Base-by-base conservation (phyloP, 345 rosid species). In the Crucihimalaya himalaica region DNA sequence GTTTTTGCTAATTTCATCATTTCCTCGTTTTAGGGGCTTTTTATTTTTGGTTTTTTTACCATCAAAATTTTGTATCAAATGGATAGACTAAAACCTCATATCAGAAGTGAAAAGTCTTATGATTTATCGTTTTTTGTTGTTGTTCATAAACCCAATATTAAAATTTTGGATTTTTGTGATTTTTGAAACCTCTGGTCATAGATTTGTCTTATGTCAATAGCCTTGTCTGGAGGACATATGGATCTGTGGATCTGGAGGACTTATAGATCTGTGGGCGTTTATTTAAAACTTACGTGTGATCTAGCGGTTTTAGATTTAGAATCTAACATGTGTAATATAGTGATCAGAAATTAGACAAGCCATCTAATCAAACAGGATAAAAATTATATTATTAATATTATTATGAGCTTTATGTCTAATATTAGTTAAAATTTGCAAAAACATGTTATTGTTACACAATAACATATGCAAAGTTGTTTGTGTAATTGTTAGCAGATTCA, bases 31-130 rank as follows among this genome's bases (percentile, higher is more conserved):
- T 15, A 34, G 48, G 54, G 45, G 34, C 2, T 70, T 58, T 47
- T 42, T 40, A 5, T 37, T 37, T 37, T 37, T 37, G 0, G 11
- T 61, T 0, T 16, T 43, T 67, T 43, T 21, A 31, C 37, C n/a
- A 40, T 63, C 46, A 54, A 63, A 20, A 1, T 43, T 73, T 73
- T 64, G 65, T 64, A 45, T 54, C 39, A 43, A 54, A 54, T 20
- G 29, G 10, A 40, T 52, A 63, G 18, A 53, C 63, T 52, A 34
- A 63, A 42, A 53, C 16, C 16, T 51, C 5, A 27, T 27, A 32
- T 40, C 4, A 50, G 35, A 27, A 66, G 29, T 10, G 28, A 8
- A 37, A 60, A 0, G 23, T 27, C 20, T 48, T 71, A 11, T 16
- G 5, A 13, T 21, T 12, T 45, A 5, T 57, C 43, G 9, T 14